These are phyloP conservation scores for Plasmodium berghei DNA, from an alignment of 169 alveolate genomes.

Conservation along the genomic window DNA sequence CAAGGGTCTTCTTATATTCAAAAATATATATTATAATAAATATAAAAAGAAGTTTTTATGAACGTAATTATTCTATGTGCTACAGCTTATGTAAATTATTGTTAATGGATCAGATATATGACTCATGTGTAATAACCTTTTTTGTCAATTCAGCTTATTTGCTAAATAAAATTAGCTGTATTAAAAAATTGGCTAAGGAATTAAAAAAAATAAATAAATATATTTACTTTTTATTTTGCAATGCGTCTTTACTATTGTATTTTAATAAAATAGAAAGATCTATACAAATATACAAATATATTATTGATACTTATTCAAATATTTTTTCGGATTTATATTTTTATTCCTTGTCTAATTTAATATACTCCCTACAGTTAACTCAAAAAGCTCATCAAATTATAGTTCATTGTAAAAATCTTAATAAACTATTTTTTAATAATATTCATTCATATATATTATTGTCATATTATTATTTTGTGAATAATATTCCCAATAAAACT, in stretches of 20 bases:
- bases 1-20: slow-evolving; percentile 60
- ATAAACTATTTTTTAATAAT: slow-evolving; percentile 62
- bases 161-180: slow-evolving; percentile 51
- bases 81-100: slow-evolving; percentile 58
- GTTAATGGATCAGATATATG: slow-evolving; percentile 51
- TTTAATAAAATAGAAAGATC: slow-evolving; percentile 61
- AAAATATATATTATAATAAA: slow-evolving; percentile 49
- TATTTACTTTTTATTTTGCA: slow-evolving; percentile 53
- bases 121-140: slow-evolving; percentile 34
- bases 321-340: slow-evolving; percentile 65
- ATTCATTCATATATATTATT: slow-evolving; percentile 54
- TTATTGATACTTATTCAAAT: slow-evolving; percentile 56
- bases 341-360: slow-evolving; percentile 64
- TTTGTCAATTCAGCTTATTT: slow-evolving; percentile 68
- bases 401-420: slow-evolving; percentile 37
- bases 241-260: slow-evolving; percentile 69
- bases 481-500: slow-evolving; percentile 32
- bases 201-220: slow-evolving; percentile 39
- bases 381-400: slow-evolving; percentile 71
- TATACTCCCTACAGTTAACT: slow-evolving; percentile 51
- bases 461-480: slow-evolving; percentile 54
- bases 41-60: slow-evolving; percentile 73
- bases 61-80: slow-evolving; percentile 51
- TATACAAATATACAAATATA: slow-evolving; percentile 70
- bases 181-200: slow-evolving; percentile 53